Evolutionary conservation across 176 grass and related monocot species (phyloP), one percentile per base, ranked within the genome.

Genomic region (Carex littledalei): DNA sequence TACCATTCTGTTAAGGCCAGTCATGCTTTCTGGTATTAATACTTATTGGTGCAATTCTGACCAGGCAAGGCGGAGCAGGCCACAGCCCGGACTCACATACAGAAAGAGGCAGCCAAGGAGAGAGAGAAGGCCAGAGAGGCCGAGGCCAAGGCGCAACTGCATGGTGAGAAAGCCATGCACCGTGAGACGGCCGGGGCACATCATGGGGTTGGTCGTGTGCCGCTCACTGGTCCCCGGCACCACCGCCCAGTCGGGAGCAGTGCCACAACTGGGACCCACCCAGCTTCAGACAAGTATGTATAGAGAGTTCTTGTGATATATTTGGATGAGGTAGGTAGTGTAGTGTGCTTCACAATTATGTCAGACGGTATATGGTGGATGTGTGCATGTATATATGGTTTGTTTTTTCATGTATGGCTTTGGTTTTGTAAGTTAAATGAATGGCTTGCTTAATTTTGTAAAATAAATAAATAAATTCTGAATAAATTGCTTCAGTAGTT

Each of bases 221-320:
- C 85, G 6, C 60, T 81, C 6, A 86, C 61, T 1, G 76, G 85
- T 1, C 85, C 85, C 3, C 85, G 71, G 24, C 85, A 60, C 26
- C 85, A 81, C 75, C 60, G 24, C 24, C 85, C 85, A 16, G 76
- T 86, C 58, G 63, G 63, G 10, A 85, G 26, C 8, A 63, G 60
- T 49, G 84, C 35, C 1, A 26, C 75, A 29, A 83, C 37, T 0
- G 63, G 81, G 41, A 83, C 81, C 37, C 61, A 3, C 2, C 37
- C 74, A 3, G 58, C 85, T 6, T 32, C 85, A 5, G 85, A 86
- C 3, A 79, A 86, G 85, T 81, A 81, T 81, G 26, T 86, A 4
- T 86, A 86, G 62, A 50, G 13, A 2, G 53, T 43, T 22, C 57
- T 83, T 14, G 5, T 83, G 13, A 22, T 22, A 65, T 49, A 5